A percentile compares a stretch with the other conserved stretches of the same genome.
phyloP scores from a whole-genome alignment of 2,329 filamentous ascomycete genomes.

The Macrophomina phaseolina region DNA sequence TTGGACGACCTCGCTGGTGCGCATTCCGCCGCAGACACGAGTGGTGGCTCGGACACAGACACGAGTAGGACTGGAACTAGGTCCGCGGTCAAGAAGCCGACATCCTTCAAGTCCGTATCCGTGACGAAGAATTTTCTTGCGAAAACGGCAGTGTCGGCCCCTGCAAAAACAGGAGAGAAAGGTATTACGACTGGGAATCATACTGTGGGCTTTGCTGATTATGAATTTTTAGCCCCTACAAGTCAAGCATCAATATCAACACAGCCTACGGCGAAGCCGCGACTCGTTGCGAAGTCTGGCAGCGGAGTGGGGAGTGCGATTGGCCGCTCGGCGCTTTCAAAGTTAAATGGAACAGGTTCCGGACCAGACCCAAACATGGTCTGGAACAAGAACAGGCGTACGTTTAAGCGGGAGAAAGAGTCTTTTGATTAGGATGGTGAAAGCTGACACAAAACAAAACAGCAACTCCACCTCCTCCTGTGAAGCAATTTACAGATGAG shows the following conservation, averaged over 20 bases:
- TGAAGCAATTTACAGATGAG: slow-evolving; percentile 84
- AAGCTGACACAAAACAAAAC: neutral
- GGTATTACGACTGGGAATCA: slow-evolving; percentile 37
- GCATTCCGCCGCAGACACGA: slow-evolving; percentile 67
- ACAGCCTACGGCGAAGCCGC: slow-evolving; percentile 65
- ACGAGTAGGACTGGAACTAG: slow-evolving; percentile 67
- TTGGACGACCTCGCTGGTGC: slow-evolving; percentile 37
- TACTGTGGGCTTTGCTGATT: slow-evolving; percentile 5
- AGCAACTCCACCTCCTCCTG: slow-evolving; percentile 71
- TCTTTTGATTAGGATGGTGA: slow-evolving; percentile 16
- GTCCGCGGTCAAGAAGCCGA: slow-evolving; percentile 65
- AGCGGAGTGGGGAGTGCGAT: slow-evolving; percentile 63
- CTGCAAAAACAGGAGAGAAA: slow-evolving; percentile 59
- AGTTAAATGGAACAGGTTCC: slow-evolving; percentile 64
- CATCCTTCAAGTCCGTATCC: slow-evolving; percentile 83
- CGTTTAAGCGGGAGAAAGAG: slow-evolving; percentile 40
- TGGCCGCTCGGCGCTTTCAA: slow-evolving; percentile 56
- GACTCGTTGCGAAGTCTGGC: slow-evolving; percentile 77
- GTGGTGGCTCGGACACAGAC: slow-evolving; percentile 79
- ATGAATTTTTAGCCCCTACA: slow-evolving; percentile 44
- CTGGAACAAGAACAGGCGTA: slow-evolving; percentile 90
- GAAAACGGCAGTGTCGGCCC: slow-evolving; percentile 65
- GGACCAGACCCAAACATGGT: slow-evolving; percentile 76
- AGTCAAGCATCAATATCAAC: slow-evolving; percentile 50
- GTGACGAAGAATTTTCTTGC: slow-evolving; percentile 86